Conservation (phyloP, 768 basidiomycete genomes). For the Rhodotorula diobovata region DNA sequence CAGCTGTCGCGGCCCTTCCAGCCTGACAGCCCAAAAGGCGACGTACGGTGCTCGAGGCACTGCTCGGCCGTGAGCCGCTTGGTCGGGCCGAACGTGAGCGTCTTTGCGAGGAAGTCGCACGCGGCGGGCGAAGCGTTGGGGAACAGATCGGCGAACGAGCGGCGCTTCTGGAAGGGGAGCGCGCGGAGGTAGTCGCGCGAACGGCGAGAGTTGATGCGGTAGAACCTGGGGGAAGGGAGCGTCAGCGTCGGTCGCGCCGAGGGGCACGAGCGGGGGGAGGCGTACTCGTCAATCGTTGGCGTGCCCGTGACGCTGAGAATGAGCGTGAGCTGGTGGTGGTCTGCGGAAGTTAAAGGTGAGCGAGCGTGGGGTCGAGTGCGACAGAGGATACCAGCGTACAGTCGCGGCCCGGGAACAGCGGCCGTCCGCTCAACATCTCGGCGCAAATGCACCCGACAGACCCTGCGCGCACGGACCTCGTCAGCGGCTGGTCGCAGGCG, state of each 20-base stretch:
- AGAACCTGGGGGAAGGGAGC: slow-evolving; percentile 53
- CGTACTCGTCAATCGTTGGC: slow-evolving; percentile 63
- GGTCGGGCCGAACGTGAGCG: slow-evolving; percentile 78
- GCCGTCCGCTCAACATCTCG: slow-evolving; percentile 86
- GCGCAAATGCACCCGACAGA: slow-evolving; percentile 75
- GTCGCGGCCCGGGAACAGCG: slow-evolving; percentile 90
- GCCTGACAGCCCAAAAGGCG: no score
- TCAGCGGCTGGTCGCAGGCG: background rate
- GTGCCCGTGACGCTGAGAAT: slow-evolving; percentile 89
- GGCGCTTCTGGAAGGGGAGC: slow-evolving; percentile 77
- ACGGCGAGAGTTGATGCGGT: slow-evolving; percentile 75
- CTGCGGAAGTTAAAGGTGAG: slow-evolving; percentile 25
- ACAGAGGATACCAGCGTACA: slow-evolving; percentile 45
- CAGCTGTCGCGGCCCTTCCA: no score
- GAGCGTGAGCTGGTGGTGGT: slow-evolving; percentile 87
- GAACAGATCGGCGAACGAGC: slow-evolving; percentile 64
- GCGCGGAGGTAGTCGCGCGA: slow-evolving; percentile 80
- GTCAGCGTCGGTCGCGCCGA: background rate
- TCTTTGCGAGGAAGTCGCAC: slow-evolving; percentile 62
- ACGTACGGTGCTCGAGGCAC: slow-evolving; percentile 66
- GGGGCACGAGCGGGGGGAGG: no score
- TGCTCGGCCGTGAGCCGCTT: slow-evolving; percentile 82
- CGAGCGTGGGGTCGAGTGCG: background rate
- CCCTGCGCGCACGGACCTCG: slow-evolving; percentile 49
- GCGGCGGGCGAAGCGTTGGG: slow-evolving; percentile 62